Evolutionary conservation across 768 basidiomycete species (phyloP), one percentile per base, ranked within the genome.

Genomic region (Stropharia rugosoannulata): DNA sequence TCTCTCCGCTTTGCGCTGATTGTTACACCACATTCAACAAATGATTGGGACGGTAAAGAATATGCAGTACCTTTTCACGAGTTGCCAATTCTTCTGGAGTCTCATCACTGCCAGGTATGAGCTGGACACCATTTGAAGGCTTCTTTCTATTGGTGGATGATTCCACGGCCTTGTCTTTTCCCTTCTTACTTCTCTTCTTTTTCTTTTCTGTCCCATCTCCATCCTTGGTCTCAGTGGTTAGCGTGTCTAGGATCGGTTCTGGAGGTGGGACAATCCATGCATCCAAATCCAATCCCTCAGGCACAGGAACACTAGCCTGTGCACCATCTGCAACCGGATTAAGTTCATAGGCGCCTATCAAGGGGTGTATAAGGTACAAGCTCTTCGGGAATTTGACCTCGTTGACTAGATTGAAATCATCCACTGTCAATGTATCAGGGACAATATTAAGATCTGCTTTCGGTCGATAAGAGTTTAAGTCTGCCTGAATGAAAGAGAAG

Each of bases 271-370:
- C 84, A 52, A 97, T 87, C 85, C 93, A 95, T 0, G 77, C 71
- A 58, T 97, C 92, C 4, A 98, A 79, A 70, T 98, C 86, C 32
- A 98, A 73, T 1, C 87, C 94, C 3, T 90, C 89, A 0, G 97
- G 97, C 2, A 92, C 62, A 5, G 82, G 81, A 0, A 98, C 88
- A 56, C 85, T 87, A 4, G 79, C 83, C 73, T 98, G 96, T 3
- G 96, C 96, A 53, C 75, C 75, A 1, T 73, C 59, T 6, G 89
- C 94, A 37, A 98, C 90, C 0, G 95, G 89, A 58, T 91, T 93
- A 16, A 99, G 83, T 57, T 93, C 89, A 63, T 95, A 86, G 5
- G 80, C 65, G 15, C 80, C 76, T 64, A 91, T 90, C 7, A 99
- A 73, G 0, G 94, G 93, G 39, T 82, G 78, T 42, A 98, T 85